Base-by-base conservation (phyloP, 768 basidiomycete genomes). In the Trametes punicea region DNA sequence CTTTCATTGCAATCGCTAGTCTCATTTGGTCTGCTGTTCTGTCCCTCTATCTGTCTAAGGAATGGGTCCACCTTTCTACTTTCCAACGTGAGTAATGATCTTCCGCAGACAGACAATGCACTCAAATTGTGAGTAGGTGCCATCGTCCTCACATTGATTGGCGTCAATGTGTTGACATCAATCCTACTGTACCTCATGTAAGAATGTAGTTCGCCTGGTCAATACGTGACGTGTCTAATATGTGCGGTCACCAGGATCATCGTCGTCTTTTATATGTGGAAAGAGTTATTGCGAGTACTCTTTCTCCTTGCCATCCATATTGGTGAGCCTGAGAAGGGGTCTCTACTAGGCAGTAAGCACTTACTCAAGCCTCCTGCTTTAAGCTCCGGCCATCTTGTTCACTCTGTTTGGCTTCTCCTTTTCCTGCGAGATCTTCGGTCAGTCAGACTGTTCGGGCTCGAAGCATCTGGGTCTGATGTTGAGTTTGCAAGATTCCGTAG, bases 111-210 rank as follows among this genome's bases (percentile, higher is more conserved):
- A 40, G 26, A 40, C n/a, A 5, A 6, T 11, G 6, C 15, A 8
- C 9, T 15, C n/a, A 18, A 23, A 6, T 10, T 15, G 21, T 2
- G 6, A 6, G 4, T 29, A 69, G 67, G 66, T 31, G 52, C 56
- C 18, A 63, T 64, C 38, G 46, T 66, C 3, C 46, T 69, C 0
- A 46, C 56, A 30, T 41, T 64, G 18, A 67, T 69, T 16, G 49
- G 44, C 18, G 60, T 62, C 27, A 64, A 67, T 49, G 50, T 34
- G 0, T 29, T 65, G 31, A 60, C 64, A 7, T 60, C 65, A 21
- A n/a, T 69, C 2, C 47, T 66, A 30, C 45, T 65, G 42, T 69
- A 69, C 51, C 62, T 69, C 38, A 69, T 69, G 67, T 69, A 36
- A 41, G n/a, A n/a, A n/a, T n/a, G 65, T 49, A 6, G 3, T 2